phyloP scores from a whole-genome alignment of 768 basidiomycete species.

The Auricularia heimuer region DNA sequence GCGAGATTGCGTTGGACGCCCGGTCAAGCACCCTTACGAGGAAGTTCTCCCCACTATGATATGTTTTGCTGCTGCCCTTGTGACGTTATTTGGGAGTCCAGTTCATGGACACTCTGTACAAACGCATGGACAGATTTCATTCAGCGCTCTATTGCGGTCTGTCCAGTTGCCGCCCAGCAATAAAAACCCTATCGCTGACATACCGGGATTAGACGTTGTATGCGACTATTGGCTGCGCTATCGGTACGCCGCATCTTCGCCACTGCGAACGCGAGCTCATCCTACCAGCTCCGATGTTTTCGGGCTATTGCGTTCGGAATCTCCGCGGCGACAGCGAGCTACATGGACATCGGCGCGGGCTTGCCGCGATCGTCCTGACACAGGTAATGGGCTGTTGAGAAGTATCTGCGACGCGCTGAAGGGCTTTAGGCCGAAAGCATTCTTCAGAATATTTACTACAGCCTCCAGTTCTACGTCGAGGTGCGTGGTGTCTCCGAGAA shows the following conservation, averaged over 20 bases:
- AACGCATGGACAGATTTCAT: neutral
- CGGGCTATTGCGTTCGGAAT: neutral
- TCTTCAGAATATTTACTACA: neutral
- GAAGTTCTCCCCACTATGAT: neutral
- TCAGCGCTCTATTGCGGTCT: neutral
- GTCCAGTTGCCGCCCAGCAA: neutral
- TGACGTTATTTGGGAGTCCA: neutral
- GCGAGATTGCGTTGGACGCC: neutral
- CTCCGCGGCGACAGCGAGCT: neutral
- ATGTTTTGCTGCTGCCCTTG: neutral
- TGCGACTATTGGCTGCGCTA: neutral
- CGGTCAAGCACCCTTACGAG: neutral
- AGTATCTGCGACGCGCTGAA: neutral
- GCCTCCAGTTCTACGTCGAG: neutral
- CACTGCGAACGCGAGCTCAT: neutral
- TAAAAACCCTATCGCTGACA: too few species aligned
- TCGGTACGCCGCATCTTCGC: neutral
- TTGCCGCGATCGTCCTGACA: neutral
- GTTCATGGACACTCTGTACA: neutral
- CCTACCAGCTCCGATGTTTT: neutral
- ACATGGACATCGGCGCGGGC: neutral
- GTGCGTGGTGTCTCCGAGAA: neutral
- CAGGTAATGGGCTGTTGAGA: neutral
- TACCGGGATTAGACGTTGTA: neutral
- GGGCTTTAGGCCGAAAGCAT: neutral